Base-by-base conservation (phyloP, 2,329 filamentous ascomycete genomes). In the Niveomyces coronatus region DNA sequence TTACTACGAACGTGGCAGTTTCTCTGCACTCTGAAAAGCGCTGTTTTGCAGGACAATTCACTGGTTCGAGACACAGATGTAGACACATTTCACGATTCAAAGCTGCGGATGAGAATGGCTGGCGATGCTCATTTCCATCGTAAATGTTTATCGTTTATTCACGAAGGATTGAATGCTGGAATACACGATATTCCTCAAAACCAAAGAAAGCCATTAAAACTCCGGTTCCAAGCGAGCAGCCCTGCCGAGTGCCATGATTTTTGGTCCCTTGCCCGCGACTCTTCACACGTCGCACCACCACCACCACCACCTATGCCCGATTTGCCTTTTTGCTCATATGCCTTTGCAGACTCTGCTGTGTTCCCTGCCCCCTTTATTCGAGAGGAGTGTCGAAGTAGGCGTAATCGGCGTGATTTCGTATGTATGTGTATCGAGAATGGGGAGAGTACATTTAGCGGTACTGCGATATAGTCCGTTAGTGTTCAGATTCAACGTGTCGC, bases 191-290 rank as follows among this genome's bases (percentile, higher is more conserved):
- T 55, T 61, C 57, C 58, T 55, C 52, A 56, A 61, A 62, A 57
- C 54, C 60, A 60, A 45, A 63, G 58, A 58, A 62, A 60, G 56
- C 58, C 60, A 58, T 58, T 56, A 57, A 62, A 64, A 61, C 63
- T 62, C 62, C 45, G 52, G 53, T 63, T 62, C 58, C 60, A 59
- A 63, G 60, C 57, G 58, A 29, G 58, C 58, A 59, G 58, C 56
- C 58, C 53, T 60, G 54, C 57, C 54, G 29, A 62, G 54, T 53
- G 56, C 52, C 53, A 9, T 6, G 9, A 22, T 27, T 39, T 28
- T 40, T 39, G n/a, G n/a, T n/a, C n/a, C 17, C 20, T 26, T 24
- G 26, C 55, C 50, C 58, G 52, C 51, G 49, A 57, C 55, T n/a
- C n/a, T n/a, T n/a, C n/a, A n/a, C n/a, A n/a, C n/a, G n/a, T n/a